Base-by-base conservation (phyloP, 2,329 filamentous ascomycete species). In the Botrytis pseudocinerea region DNA sequence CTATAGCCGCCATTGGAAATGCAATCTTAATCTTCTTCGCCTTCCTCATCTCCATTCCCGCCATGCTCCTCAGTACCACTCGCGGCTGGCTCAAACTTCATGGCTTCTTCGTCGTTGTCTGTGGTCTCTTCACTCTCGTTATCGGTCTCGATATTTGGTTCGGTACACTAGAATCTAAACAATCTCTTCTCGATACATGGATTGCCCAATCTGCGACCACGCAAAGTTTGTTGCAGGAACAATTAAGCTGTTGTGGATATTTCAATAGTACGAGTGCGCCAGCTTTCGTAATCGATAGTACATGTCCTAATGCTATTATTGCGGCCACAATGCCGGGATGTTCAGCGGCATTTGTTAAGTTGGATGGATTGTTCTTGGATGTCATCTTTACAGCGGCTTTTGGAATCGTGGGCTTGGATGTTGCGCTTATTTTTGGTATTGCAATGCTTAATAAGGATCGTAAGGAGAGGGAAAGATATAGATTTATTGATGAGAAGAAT, bases 211-310 rank as follows among this genome's bases (percentile, higher is more conserved):
- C 87, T 4, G 78, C 86, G 0, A 77, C 82, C 2, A 85, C 90
- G 6, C 92, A 94, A 82, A 88, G 87, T 76, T 83, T 95, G 71
- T 85, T 96, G 80, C 92, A 96, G 82, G 86, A 88, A 77, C 85
- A 87, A 90, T 95, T 95, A 81, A 81, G 89, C 78, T 96, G 93
- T 88, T 96, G 93, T 78, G 93, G 93, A 75, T 96, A 93, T 83
- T 83, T 88, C 77, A 93, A 94, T 83, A 89, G 87, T 81, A 91
- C 90, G 7, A 86, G 88, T 20, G 91, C 92, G 18, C 89, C 90
- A 69, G n/a, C 46, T 59, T 95, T 95, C 80, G 85, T 93, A 76
- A 89, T 88, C 72, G 91, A 95, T 78, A 76, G 82, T 9, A 88
- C 87, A 2, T 96, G 93, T 81, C 86, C 89, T 16, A 93, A 90